Evolutionary conservation across 495 filamentous ascomycete genomes (phyloP).

Genomic region (Aspergillus baeticus): DNA sequence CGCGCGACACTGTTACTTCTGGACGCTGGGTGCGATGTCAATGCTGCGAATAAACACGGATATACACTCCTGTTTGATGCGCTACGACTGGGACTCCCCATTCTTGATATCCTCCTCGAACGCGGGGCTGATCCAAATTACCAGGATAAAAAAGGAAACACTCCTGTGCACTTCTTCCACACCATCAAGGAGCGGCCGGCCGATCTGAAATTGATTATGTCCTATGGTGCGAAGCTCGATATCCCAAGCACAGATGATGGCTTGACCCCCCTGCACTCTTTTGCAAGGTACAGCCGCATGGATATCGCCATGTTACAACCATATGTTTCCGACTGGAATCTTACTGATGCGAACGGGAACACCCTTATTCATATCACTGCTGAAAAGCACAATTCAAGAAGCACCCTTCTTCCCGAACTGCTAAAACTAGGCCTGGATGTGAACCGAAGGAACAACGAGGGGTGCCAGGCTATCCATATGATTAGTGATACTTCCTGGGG

Average conservation of each 20-base stretch:
- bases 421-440: slow-evolving; percentile 15
- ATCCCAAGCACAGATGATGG: not conserved
- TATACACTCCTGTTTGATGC: not conserved
- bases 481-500: not conserved
- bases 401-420: slow-evolving; percentile 12
- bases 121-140: not conserved
- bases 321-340: slow-evolving; percentile 14
- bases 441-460: slow-evolving; percentile 17
- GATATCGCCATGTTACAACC: not conserved
- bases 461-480: slow-evolving; percentile 16
- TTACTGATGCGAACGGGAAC: slow-evolving; percentile 15
- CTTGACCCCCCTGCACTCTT: not conserved
- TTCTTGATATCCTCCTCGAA: not conserved
- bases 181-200: not conserved
- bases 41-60: not conserved
- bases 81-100: not conserved
- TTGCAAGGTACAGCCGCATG: not conserved
- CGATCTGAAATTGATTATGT: not conserved
- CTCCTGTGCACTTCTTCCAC: not conserved
- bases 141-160: not conserved
- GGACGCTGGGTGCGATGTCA: slow-evolving; percentile 3
- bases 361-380: slow-evolving; percentile 25
- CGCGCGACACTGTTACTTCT: not conserved
- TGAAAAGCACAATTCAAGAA: not conserved
- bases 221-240: not conserved